A percentile compares a stretch with the other conserved stretches of the same genome.
Evolutionary conservation across 1,284 basidiomycete genomes (phyloP).

Genomic region (Ceratobasidium sp.): DNA sequence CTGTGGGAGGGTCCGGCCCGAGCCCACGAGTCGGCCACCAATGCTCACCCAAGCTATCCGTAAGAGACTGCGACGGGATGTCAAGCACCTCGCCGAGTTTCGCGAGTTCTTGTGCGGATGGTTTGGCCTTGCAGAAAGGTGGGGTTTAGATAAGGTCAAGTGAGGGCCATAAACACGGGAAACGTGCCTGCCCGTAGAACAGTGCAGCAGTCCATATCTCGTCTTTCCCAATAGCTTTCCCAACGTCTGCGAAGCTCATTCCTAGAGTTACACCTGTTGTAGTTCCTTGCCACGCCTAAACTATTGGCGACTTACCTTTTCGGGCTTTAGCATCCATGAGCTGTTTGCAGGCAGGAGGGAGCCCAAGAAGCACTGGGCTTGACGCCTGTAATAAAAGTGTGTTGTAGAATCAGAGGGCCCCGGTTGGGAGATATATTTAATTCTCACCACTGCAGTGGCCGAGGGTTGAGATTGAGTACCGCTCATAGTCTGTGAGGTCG

Average conservation of each 20-base stretch:
- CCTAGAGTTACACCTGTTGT: not conserved
- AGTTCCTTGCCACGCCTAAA: no score
- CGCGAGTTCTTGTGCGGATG: slow-evolving; percentile 67
- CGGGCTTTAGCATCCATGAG: slow-evolving; percentile 37
- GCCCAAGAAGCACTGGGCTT: slow-evolving; percentile 32
- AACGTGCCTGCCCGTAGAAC: slow-evolving; percentile 81
- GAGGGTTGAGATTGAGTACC: no score
- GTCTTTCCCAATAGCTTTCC: slow-evolving; percentile 73
- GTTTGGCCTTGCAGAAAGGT: slow-evolving; percentile 67
- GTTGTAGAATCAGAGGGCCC: no score
- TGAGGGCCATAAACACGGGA: no score
- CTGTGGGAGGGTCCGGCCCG: slow-evolving; percentile 74
- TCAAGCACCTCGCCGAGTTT: slow-evolving; percentile 66
- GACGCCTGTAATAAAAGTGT: slow-evolving; percentile 4
- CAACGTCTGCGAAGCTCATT: slow-evolving; percentile 78
- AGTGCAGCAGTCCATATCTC: slow-evolving; percentile 90
- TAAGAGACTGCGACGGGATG: slow-evolving; percentile 56
- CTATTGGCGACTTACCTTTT: slow-evolving; percentile 2
- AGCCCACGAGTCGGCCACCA: slow-evolving; percentile 81
- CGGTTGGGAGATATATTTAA: no score
- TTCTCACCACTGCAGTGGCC: no score
- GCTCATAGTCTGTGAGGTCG: no score
- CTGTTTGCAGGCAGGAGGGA: slow-evolving; percentile 37
- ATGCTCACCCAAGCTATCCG: slow-evolving; percentile 66
- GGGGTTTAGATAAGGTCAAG: not conserved